Conservation (phyloP, 305 asterid species). For the Fraxinus xanthoxyloides region DNA sequence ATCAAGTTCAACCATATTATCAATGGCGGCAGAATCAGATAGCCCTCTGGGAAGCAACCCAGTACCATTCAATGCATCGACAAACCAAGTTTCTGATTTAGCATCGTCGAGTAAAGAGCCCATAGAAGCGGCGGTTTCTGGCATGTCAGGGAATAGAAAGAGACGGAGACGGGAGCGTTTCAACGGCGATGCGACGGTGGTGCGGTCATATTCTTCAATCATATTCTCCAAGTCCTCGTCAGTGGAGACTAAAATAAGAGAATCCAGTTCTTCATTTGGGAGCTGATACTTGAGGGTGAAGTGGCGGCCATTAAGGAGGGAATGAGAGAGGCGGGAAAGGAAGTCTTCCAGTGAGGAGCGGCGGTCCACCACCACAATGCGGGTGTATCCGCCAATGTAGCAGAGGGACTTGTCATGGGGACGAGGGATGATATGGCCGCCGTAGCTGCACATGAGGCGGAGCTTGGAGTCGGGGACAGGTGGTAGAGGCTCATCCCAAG, state of each 20-base stretch:
- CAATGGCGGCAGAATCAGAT: conserved; percentile 57
- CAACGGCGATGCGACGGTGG: conserved; percentile 33
- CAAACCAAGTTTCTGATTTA: conserved; percentile 67
- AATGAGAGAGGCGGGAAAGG: conserved; percentile 49
- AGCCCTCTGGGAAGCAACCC: conserved; percentile 55
- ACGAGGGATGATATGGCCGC: conserved; percentile 69
- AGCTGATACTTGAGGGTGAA: conserved; percentile 61
- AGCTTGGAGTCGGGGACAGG: conserved; percentile 47
- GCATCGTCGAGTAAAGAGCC: conserved; percentile 62
- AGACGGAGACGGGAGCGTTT: conserved; percentile 54
- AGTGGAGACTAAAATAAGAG: conserved; percentile 49
- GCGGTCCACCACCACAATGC: conserved; percentile 61
- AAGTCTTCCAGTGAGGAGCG: conserved; percentile 41
- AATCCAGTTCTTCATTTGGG: conserved; percentile 63
- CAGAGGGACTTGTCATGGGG: conserved; percentile 61
- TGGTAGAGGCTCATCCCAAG: conserved; percentile 51
- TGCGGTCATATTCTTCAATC: conserved; percentile 62
- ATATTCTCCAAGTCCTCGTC: conserved; percentile 65
- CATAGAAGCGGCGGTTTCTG: conserved; percentile 64
- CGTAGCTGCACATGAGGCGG: conserved; percentile 64
- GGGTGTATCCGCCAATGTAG: conserved; percentile 67
- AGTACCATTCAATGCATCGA: conserved; percentile 57
- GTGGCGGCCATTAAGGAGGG: conserved; percentile 53
- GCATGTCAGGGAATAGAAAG: conserved; percentile 52
- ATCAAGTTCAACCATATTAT: conserved; percentile 45